Base-by-base conservation (phyloP, 2,329 filamentous ascomycete species). In the Colletotrichum destructivum region DNA sequence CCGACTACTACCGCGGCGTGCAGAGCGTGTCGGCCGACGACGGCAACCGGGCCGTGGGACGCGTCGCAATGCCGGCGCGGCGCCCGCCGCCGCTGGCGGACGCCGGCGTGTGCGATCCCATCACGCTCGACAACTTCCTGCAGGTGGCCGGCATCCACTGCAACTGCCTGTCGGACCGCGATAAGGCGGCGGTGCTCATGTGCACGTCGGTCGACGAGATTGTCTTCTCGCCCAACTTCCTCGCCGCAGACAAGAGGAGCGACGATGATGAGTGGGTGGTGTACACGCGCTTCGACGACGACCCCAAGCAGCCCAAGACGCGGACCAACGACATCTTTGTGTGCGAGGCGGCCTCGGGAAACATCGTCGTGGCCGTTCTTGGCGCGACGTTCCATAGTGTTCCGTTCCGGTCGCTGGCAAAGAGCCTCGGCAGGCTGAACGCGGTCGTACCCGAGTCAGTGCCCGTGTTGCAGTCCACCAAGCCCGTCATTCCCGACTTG, bases 131-230 rank as follows among this genome's bases (percentile, higher is more conserved):
- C 49, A 62, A 61, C 44, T 71, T 71, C 51, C 42, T 66, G n/a
- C 62, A 66, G 40, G 52, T 55, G 13, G 52, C 52, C 16, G 52
- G 52, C 8, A 31, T 55, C 16, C 52, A 77, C 76, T 77, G 73
- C 3, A 76, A 75, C 3, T 74, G 75, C 8, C 78, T 80, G 8
- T 26, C 35, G n/a, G 31, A 26, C 21, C 38, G 54, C 21, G 31
- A 16, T 9, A 26, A 26, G 18, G 54, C 38, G 13, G 54, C 38
- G n/a, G 54, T 56, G 12, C 54, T 56, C 9, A 31, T 56, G 18
- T 56, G 18, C 21, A 56, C 54, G 4, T 18, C 8, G 8, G 54
- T 56, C n/a, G 54, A 56, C 2, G 31, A 31, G 16, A 8, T 56
- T 7, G 16, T 38, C 3, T n/a, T 56, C 16, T 56, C 54, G 35